phyloP scores from a whole-genome alignment of 1,284 basidiomycete species.

The Rhodofomes roseus region DNA sequence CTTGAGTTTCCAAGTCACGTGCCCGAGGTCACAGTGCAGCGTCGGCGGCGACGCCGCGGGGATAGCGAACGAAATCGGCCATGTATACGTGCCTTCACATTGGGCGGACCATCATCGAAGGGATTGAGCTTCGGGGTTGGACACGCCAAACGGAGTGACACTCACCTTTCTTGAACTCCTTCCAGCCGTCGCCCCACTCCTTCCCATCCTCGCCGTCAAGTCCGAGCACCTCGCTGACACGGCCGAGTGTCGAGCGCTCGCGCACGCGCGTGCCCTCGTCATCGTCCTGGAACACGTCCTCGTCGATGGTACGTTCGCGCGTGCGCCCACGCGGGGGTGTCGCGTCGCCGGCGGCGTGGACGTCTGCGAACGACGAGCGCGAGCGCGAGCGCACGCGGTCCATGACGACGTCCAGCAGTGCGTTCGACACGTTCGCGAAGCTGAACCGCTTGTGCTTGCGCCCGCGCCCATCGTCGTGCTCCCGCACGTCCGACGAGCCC shows the following conservation, averaged over 20 bases:
- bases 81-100: constrained; percentile 81
- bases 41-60: constrained; percentile 81
- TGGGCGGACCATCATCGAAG: neutral
- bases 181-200: constrained; percentile 66
- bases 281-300: constrained; percentile 19
- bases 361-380: constrained; percentile 7
- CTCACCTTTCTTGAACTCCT: constrained; percentile 86
- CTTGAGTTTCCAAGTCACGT: constrained; percentile 78
- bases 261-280: constrained; percentile 7
- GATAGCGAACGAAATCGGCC: constrained; percentile 89
- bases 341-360: constrained; percentile 12
- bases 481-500: constrained; percentile 11
- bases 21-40: constrained; percentile 76
- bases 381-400: constrained; percentile 41
- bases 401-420: constrained; percentile 36
- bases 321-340: constrained; percentile 23
- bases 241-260: constrained; percentile 20
- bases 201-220: constrained; percentile 44
- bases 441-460: constrained; percentile 36
- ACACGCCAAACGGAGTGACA: neutral
- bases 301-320: constrained; percentile 18
- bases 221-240: constrained; percentile 36
- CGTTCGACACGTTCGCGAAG: constrained; percentile 32
- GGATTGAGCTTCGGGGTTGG: too few species aligned
- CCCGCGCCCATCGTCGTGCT: constrained; percentile 23